Evolutionary conservation across 176 grass and related monocot genomes (phyloP).

Genomic region (Triticum dicoccoides): DNA sequence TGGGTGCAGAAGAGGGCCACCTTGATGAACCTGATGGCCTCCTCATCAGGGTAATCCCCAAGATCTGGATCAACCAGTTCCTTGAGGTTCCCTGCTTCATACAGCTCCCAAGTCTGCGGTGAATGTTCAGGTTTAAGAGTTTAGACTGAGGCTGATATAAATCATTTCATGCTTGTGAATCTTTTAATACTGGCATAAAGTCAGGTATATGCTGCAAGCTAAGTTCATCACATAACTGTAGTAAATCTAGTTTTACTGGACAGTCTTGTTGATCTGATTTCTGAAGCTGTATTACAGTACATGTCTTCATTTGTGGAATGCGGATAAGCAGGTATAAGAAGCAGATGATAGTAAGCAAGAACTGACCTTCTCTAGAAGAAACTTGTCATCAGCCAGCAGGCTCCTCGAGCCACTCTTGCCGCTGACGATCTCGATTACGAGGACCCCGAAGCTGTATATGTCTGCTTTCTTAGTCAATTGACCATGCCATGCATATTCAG

Average conservation of each 20-base stretch:
- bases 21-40: constrained; percentile 69
- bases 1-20: constrained; percentile 89
- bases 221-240: background rate
- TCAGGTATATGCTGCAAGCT: background rate
- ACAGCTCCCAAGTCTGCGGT: constrained; percentile 70
- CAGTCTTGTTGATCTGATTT: background rate
- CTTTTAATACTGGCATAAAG: no score
- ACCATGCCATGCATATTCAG: constrained; percentile 94
- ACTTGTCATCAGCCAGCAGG: constrained; percentile 49
- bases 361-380: constrained; percentile 79
- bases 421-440: constrained; percentile 72
- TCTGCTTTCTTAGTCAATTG: constrained; percentile 95
- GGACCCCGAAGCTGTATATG: constrained; percentile 88
- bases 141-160: background rate
- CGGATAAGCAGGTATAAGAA: background rate
- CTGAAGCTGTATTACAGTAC: background rate
- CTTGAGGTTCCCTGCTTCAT: constrained; percentile 57
- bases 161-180: background rate
- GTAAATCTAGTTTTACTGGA: background rate
- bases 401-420: constrained; percentile 68
- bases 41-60: constrained; percentile 66
- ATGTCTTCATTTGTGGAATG: background rate
- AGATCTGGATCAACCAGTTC: constrained; percentile 55
- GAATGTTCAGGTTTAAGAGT: background rate
- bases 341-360: background rate